Percentiles rank a stretch among this genome's conserved stretches.
Evolutionary conservation across 2,329 filamentous ascomycete species (phyloP).

Genomic region (Fusarium hainanense): DNA sequence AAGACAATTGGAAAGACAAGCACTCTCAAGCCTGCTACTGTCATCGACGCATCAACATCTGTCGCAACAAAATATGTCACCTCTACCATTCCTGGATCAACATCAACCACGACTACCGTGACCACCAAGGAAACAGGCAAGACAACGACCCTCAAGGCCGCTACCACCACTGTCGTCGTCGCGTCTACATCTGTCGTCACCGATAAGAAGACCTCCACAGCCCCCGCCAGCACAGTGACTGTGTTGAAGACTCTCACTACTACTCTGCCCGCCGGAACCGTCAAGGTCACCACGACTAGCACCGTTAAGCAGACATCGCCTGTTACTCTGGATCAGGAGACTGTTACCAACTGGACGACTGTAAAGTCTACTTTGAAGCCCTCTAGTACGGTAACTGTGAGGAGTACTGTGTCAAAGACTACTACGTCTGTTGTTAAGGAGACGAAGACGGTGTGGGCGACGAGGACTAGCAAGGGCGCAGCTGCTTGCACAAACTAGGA

Average conservation of each 20-base stretch:
- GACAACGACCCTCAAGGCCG: slow-evolving; percentile 38
- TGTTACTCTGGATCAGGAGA: slow-evolving; percentile 3
- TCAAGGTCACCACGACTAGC: slow-evolving; percentile 27
- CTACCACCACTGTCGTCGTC: slow-evolving; percentile 25
- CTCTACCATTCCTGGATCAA: slow-evolving; percentile 26
- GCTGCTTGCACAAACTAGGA: slow-evolving; percentile 22
- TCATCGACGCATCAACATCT: slow-evolving; percentile 18
- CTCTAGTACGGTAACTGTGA: slow-evolving; percentile 28
- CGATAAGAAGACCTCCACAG: slow-evolving; percentile 28
- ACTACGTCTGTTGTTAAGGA: slow-evolving; percentile 29
- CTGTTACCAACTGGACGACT: slow-evolving; percentile 35
- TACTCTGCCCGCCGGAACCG: slow-evolving; percentile 20
- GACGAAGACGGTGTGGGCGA: slow-evolving; percentile 28
- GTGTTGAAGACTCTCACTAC: slow-evolving; percentile 17
- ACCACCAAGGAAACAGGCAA: slow-evolving; percentile 37
- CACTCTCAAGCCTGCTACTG: slow-evolving; percentile 27
- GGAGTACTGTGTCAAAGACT: slow-evolving; percentile 30
- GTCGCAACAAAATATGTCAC: slow-evolving; percentile 24
- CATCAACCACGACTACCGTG: slow-evolving; percentile 25
- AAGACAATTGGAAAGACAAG: slow-evolving; percentile 25
- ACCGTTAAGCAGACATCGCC: slow-evolving; percentile 29
- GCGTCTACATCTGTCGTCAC: slow-evolving; percentile 32
- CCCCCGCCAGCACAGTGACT: slow-evolving; percentile 38
- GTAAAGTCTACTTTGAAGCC: slow-evolving; percentile 42
- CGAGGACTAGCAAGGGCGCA: slow-evolving; percentile 32